phyloP scores from a whole-genome alignment of 2,329 filamentous ascomycete species.

The Calonectria hawksworthii region DNA sequence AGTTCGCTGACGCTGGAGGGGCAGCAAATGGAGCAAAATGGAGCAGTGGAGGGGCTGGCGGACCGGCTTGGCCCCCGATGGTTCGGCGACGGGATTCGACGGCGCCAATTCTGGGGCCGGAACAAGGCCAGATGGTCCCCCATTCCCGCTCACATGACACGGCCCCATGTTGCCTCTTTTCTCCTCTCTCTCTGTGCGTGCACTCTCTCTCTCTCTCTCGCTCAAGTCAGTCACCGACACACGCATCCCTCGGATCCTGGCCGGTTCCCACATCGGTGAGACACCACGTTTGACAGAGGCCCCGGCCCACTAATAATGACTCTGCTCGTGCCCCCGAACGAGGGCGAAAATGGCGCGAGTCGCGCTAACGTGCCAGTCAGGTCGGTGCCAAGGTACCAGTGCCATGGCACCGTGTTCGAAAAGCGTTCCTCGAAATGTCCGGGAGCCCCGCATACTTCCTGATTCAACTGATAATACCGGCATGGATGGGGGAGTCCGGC shows the following conservation, averaged over 20 bases:
- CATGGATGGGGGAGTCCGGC: not conserved
- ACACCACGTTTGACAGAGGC: slow-evolving; percentile 4
- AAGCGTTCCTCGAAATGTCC: slow-evolving; percentile 5
- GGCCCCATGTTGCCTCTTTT: not conserved
- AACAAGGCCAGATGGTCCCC: not conserved
- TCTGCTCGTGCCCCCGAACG: not conserved
- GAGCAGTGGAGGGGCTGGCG: not conserved
- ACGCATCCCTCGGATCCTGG: not conserved
- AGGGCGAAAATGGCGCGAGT: slow-evolving; percentile 6
- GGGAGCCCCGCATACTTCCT: not conserved
- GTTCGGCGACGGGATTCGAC: not conserved
- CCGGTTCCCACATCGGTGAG: slow-evolving; percentile 9
- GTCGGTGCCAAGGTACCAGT: slow-evolving; percentile 8
- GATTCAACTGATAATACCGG: not conserved
- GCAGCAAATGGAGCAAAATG: not conserved
- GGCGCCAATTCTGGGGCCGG: slow-evolving; percentile 1
- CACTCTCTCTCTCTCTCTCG: not conserved
- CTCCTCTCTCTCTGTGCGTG: not conserved
- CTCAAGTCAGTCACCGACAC: too few species aligned
- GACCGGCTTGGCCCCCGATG: not conserved
- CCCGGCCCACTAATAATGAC: slow-evolving; percentile 8
- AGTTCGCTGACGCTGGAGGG: not conserved
- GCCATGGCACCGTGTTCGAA: slow-evolving; percentile 11
- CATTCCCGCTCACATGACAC: not conserved
- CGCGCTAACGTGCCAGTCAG: slow-evolving; percentile 5